These are phyloP conservation scores for Avena atlantica DNA, from an alignment of 176 grass and related monocot species.

Conservation along the genomic window DNA sequence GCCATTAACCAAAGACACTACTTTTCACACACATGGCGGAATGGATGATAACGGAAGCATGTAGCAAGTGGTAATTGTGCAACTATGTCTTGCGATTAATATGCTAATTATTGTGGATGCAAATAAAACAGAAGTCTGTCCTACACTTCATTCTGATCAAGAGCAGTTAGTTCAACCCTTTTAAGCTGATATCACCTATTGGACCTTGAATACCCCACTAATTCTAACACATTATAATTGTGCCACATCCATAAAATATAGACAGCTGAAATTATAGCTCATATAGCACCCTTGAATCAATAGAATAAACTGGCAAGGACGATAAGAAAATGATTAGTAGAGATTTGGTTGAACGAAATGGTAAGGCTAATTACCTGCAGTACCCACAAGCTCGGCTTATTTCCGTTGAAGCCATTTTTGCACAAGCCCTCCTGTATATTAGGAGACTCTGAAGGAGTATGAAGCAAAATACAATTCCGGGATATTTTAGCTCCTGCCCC, in stretches of 20 bases:
- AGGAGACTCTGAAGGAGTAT: slow-evolving; percentile 71
- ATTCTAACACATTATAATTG: too few species aligned
- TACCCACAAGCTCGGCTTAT: slow-evolving; percentile 76
- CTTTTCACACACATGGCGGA: slow-evolving; percentile 9
- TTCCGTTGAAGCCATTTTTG: slow-evolving; percentile 81
- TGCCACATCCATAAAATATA: background rate
- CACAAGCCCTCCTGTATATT: slow-evolving; percentile 66
- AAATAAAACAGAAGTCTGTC: slow-evolving; percentile 18
- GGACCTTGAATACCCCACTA: background rate
- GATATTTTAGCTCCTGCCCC: slow-evolving; percentile 78
- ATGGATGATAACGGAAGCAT: background rate
- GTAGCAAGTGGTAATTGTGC: slow-evolving; percentile 17
- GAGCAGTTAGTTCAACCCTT: background rate
- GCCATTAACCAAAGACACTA: background rate
- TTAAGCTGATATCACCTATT: slow-evolving; percentile 14
- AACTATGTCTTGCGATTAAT: background rate
- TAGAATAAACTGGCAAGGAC: slow-evolving; percentile 26
- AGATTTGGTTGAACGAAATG: background rate
- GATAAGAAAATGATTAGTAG: background rate
- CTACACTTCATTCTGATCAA: background rate
- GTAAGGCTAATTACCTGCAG: slow-evolving; percentile 66
- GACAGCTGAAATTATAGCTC: background rate
- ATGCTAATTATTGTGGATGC: slow-evolving; percentile 20
- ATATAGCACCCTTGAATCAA: background rate
- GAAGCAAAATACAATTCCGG: slow-evolving; percentile 67